Evolutionary conservation across 495 filamentous ascomycete species (phyloP), one percentile per base, ranked within the genome.

Genomic region (Lichina pygmaea): DNA sequence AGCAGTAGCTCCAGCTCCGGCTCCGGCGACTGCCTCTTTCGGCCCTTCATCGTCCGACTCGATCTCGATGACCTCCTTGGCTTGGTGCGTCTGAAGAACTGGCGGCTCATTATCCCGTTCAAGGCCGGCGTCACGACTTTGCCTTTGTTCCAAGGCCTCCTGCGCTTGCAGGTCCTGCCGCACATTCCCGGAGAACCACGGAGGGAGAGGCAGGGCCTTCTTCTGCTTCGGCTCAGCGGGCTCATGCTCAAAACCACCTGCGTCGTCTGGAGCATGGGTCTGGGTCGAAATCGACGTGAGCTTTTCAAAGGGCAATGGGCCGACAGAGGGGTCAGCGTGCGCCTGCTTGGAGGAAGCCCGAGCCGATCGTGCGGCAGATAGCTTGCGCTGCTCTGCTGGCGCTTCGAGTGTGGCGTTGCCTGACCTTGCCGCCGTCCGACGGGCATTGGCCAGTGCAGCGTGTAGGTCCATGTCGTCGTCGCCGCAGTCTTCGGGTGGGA

Each of bases 301-400:
- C 41, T 77, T 81, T 55, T 93, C 82, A 52, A 95, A 95, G 0
- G 86, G 86, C 12, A 95, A 60, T 2, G 86, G 82, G 0, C 86
- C 86, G 53, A 70, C 69, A 54, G 91, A 83, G 24, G 44, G 15
- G 8, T 43, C 24, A n/a, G 43, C 24, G 12, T 36, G 7, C 30
- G 44, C 59, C 34, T 55, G 51, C 44, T 59, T 44, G 33, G 42
- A 43, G 6, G 49, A 10, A 33, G 36, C 30, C 15, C 33, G 43
- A 12, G 16, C 8, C 7, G 37, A 44, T 38, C 16, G 46, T 17
- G 44, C 8, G n/a, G 44, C 7, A 4, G 24, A 24, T 4, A 24
- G 24, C 24, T 24, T 16, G 47, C 50, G 34, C 50, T 32, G 38
- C n/a, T 39, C 48, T 24, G 24, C 1, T 33, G 50, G 47, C 8